Percentiles rank a stretch among this genome's conserved stretches.
These are phyloP conservation scores for Harringtonia aguacate DNA, from an alignment of 2,329 filamentous ascomycete genomes.

Conservation along the genomic window DNA sequence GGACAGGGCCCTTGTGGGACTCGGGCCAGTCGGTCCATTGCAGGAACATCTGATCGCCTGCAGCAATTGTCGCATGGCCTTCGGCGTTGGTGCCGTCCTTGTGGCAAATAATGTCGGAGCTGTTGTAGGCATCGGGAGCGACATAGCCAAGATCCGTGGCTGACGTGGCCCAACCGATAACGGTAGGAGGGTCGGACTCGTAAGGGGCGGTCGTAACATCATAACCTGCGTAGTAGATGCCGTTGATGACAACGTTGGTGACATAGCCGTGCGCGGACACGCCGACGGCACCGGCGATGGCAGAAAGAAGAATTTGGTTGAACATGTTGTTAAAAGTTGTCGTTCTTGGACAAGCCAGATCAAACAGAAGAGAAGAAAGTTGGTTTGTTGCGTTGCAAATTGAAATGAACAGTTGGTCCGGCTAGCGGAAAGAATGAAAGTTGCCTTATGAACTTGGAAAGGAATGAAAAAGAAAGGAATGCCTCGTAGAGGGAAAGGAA, in stretches of 20 bases:
- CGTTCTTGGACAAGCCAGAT: too few relatives aligned
- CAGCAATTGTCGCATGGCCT: constrained; percentile 24
- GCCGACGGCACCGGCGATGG: constrained; percentile 42
- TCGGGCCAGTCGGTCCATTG: constrained; percentile 32
- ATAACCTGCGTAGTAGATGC: constrained; percentile 30
- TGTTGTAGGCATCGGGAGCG: constrained; percentile 25
- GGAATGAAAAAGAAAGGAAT: too few relatives aligned
- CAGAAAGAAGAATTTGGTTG: constrained; percentile 4
- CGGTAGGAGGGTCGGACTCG: constrained; percentile 22
- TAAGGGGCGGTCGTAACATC: constrained; percentile 26
- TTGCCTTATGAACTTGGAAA: too few relatives aligned
- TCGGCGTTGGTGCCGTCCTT: constrained; percentile 25
- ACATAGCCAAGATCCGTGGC: constrained; percentile 41
- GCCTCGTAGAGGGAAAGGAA: too few relatives aligned
- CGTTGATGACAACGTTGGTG: constrained; percentile 53
- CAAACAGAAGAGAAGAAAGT: too few relatives aligned
- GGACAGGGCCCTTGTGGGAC: constrained; percentile 40
- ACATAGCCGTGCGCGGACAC: constrained; percentile 21
- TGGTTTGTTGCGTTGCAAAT: neutral
- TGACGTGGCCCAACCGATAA: constrained; percentile 28
- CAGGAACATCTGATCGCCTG: constrained; percentile 28
- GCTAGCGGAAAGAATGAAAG: neutral
- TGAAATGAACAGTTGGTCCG: neutral
- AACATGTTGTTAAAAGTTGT: neutral
- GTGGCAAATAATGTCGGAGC: constrained; percentile 36